These are phyloP conservation scores for Penicillium salamii DNA, from an alignment of 495 filamentous ascomycete species.

Conservation along the genomic window DNA sequence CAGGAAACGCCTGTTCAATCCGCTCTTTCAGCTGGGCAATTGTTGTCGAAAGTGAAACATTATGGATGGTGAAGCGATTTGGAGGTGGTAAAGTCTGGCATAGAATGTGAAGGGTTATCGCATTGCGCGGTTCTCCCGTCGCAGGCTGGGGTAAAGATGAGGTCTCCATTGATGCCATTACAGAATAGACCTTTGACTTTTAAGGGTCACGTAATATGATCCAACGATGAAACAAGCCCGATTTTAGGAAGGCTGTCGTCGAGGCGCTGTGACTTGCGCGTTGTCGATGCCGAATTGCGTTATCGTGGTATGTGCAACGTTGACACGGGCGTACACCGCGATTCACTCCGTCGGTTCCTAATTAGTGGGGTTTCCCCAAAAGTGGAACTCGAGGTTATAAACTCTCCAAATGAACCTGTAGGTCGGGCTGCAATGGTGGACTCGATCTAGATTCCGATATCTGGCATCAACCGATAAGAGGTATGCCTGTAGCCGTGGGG, in stretches of 20 bases:
- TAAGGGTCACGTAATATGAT: too few relatives aligned
- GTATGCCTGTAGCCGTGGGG: too few relatives aligned
- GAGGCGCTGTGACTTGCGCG: not conserved
- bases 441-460: conserved; percentile 7
- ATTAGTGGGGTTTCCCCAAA: not conserved
- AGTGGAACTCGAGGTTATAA: too few relatives aligned
- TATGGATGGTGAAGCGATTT: conserved; percentile 50
- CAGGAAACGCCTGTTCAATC: conserved; percentile 54
- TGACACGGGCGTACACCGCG: not conserved
- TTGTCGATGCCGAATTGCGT: not conserved
- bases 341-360: not conserved
- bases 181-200: too few relatives aligned
- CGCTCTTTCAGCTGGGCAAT: conserved; percentile 58
- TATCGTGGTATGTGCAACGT: not conserved
- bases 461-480: conserved; percentile 9
- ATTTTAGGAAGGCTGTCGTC: too few relatives aligned
- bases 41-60: conserved; percentile 53
- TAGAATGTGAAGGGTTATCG: conserved; percentile 58
- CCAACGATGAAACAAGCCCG: too few relatives aligned
- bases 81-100: conserved; percentile 60
- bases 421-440: too few relatives aligned
- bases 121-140: conserved; percentile 5
- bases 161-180: not conserved
- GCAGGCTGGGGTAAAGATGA: not conserved
- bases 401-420: too few relatives aligned